phyloP scores from a whole-genome alignment of 257 asterid genomes.

The Linaria vulgaris region DNA sequence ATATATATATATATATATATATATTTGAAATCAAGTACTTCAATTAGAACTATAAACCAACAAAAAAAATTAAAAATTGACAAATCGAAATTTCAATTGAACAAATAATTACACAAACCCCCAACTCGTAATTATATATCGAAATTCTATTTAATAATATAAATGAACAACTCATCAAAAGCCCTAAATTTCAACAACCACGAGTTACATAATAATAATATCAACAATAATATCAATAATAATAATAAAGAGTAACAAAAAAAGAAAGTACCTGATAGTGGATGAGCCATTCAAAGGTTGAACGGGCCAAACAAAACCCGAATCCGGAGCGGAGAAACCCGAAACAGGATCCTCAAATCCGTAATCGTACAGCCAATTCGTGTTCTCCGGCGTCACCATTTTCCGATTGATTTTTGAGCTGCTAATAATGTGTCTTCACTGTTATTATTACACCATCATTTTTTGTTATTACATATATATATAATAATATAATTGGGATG shows the following conservation, averaged over 20 bases:
- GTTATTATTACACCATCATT: neutral
- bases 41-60: no score
- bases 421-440: neutral
- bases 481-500: no score
- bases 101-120: no score
- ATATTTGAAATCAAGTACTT: no score
- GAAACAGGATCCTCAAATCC: conserved; percentile 61
- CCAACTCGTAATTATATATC: no score
- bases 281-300: conserved; percentile 60
- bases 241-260: conserved; percentile 4
- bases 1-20: no score
- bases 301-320: conserved; percentile 71
- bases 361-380: conserved; percentile 86
- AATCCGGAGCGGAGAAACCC: conserved; percentile 46
- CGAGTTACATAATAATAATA: conserved; percentile 3
- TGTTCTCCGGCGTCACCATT: conserved; percentile 79
- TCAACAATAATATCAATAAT: neutral
- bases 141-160: no score
- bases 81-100: no score
- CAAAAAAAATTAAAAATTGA: no score
- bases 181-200: neutral
- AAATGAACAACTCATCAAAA: no score
- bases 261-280: conserved; percentile 46
- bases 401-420: no score
- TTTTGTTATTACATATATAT: neutral